phyloP scores from a whole-genome alignment of 2,329 filamentous ascomycete genomes.

The Dactylellina cionopaga region DNA sequence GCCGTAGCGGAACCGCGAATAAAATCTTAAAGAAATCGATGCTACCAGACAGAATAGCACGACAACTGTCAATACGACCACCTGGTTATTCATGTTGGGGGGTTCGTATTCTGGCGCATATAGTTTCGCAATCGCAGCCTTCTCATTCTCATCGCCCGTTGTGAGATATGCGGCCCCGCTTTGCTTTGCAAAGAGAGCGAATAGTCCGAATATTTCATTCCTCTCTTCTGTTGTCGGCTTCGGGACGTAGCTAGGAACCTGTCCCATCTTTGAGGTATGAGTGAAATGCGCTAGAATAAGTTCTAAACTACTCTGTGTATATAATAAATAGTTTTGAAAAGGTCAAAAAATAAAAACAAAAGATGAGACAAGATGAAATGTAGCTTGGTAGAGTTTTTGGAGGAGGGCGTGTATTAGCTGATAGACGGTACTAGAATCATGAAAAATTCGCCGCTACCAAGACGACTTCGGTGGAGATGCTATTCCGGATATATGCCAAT shows the following conservation, averaged over 20 bases:
- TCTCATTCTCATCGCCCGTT: background rate
- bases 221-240: slow-evolving; percentile 23
- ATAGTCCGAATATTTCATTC: slow-evolving; percentile 15
- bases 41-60: slow-evolving; percentile 14
- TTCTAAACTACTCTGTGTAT: too few species aligned
- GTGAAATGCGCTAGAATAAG: too few species aligned
- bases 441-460: background rate
- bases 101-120: slow-evolving; percentile 30
- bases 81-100: slow-evolving; percentile 3
- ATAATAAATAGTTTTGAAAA: too few species aligned
- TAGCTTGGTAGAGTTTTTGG: too few species aligned
- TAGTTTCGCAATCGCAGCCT: slow-evolving; percentile 14
- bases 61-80: slow-evolving; percentile 11
- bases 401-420: too few species aligned
- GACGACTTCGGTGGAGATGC: background rate
- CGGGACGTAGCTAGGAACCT: slow-evolving; percentile 25
- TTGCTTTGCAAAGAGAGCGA: background rate
- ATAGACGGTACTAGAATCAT: background rate
- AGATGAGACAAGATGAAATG: too few species aligned
- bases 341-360: too few species aligned
- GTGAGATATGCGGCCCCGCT: background rate
- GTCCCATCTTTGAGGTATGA: slow-evolving; percentile 10
- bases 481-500: background rate
- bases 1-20: slow-evolving; percentile 13
- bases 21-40: slow-evolving; percentile 21